phyloP scores from a whole-genome alignment of 371 early-diverging fungal species.

The Actinomortierella ambigua region DNA sequence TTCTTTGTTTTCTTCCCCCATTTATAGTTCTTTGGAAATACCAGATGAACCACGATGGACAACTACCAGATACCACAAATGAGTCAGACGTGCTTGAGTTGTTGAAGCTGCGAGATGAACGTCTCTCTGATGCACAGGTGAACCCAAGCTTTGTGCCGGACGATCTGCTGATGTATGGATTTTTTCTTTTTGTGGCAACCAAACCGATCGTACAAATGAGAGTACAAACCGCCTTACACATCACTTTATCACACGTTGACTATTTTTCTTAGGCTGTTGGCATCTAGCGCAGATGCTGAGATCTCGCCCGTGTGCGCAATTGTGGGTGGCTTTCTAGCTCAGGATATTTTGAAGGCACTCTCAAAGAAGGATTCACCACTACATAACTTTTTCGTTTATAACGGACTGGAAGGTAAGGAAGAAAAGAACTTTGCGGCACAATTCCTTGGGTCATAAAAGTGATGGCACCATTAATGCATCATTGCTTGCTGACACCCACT shows the following conservation, averaged over 20 bases:
- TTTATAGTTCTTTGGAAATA: slow-evolving; percentile 49
- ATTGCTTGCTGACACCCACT: too few relatives aligned
- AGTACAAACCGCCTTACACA: too few relatives aligned
- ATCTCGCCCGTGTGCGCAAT: slow-evolving; percentile 81
- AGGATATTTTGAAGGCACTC: slow-evolving; percentile 85
- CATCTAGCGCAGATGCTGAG: slow-evolving; percentile 58
- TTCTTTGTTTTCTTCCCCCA: not conserved
- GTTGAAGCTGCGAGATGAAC: slow-evolving; percentile 29
- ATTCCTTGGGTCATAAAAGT: too few relatives aligned
- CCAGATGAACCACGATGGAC: slow-evolving; percentile 36
- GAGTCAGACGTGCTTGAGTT: slow-evolving; percentile 28
- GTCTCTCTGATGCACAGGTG: slow-evolving; percentile 26
- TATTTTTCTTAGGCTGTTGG: slow-evolving; percentile 47
- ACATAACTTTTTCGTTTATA: slow-evolving; percentile 81
- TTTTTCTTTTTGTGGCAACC: too few relatives aligned
- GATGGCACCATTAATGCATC: too few relatives aligned
- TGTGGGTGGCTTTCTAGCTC: slow-evolving; percentile 87
- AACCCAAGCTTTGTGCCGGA: slow-evolving; percentile 48
- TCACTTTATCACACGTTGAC: too few relatives aligned
- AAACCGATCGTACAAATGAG: too few relatives aligned
- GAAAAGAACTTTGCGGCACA: too few relatives aligned
- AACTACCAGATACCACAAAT: slow-evolving; percentile 20
- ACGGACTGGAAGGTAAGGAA: slow-evolving; percentile 70
- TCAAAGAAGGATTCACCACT: slow-evolving; percentile 82
- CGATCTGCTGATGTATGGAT: slow-evolving; percentile 54